Base-by-base conservation (phyloP, 495 filamentous ascomycete species). In the Talaromyces proteolyticus region DNA sequence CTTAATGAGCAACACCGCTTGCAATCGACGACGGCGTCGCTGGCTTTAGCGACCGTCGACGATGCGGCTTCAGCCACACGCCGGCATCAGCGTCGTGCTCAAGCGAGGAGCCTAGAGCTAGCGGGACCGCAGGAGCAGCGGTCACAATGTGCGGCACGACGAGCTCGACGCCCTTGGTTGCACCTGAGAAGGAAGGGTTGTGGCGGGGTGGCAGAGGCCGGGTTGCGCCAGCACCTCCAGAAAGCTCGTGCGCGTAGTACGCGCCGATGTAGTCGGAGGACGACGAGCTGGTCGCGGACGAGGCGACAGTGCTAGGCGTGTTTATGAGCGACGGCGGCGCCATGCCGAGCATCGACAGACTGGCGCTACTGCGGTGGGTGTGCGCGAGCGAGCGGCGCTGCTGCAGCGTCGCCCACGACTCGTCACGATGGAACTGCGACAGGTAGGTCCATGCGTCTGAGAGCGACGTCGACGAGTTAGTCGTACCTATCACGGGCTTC, bases 401-500 rank as follows among this genome's bases (percentile, higher is more conserved):
- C 3, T 11, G 8, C 8, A 23, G 17, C 20, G 16, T 42, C 36
- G 49, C 14, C 17, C 22, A 16, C 41, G 48, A 18, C 12, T 48
- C 29, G 16, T 29, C 29, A 40, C 24, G 50, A 40, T 66, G 61
- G 48, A 78, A 79, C 44, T 72, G 67, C 49, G 72, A 72, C 36
- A 79, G 65, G 50, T 75, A 79, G 21, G 59, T 52, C 64, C 69
- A 74, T 20, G 76, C 75, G 20, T 77, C 75, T 42, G 62, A 64
- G 48, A 65, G 58, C 6, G 61, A 56, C 39, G 50, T 55, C 42
- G 42, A 52, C 23, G 37, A 52, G 34, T 37, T 52, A 55, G 23
- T 44, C 34, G 39, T 37, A 40, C 43, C 52, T 76, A 73, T 65
- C 57, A 74, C 66, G n/a, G 76, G 76, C 65, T 79, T 78, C 76